Conservation (phyloP, 257 asterid species). For the Solanum paucissectum region DNA sequence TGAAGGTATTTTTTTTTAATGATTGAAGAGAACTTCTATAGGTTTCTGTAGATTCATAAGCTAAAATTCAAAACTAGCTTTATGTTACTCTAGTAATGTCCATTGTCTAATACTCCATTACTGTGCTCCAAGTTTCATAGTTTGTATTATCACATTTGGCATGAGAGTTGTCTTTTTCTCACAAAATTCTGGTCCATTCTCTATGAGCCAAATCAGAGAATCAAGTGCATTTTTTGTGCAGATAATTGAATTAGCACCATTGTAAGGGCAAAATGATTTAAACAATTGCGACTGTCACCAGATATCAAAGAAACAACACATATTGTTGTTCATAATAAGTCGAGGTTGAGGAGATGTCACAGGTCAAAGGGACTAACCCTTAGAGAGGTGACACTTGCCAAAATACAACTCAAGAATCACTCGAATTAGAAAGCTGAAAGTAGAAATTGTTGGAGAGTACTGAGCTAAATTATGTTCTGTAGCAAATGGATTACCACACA, state of each 20-base stretch:
- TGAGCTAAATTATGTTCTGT: neutral
- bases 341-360: neutral
- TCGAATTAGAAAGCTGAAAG: neutral
- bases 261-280: neutral
- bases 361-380: neutral
- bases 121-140: neutral
- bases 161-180: no score
- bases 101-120: neutral
- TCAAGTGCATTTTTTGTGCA: neutral
- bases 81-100: neutral
- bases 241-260: neutral
- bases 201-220: neutral
- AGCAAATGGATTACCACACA: neutral
- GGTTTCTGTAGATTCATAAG: neutral
- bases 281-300: neutral
- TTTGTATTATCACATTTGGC: neutral
- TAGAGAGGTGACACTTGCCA: neutral
- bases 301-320: neutral
- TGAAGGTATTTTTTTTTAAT: no score
- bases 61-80: neutral
- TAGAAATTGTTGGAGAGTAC: slow-evolving; percentile 9
- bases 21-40: no score
- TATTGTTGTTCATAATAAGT: neutral
- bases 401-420: neutral
- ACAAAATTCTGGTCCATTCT: no score